A percentile compares a stretch with the other conserved stretches of the same genome.
Evolutionary conservation across 1,139 yeast species (phyloP).

Genomic region (Debaryomyces singareniensis): DNA sequence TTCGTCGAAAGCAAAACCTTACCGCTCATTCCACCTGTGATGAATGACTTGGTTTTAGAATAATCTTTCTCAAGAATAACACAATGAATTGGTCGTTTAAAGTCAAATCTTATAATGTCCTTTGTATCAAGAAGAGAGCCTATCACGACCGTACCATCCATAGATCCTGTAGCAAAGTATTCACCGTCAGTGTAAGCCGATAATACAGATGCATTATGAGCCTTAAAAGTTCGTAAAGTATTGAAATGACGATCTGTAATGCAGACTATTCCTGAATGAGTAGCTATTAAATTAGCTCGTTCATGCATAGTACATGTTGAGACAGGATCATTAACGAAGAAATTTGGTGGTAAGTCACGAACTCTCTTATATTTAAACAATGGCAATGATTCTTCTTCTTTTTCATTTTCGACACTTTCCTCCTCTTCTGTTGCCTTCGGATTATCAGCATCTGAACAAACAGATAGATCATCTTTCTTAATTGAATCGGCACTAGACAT

Average conservation of each 20-base stretch:
- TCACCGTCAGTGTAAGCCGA: conserved; percentile 67
- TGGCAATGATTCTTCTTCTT: conserved; percentile 65
- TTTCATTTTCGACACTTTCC: conserved; percentile 30
- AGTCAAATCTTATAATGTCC: conserved; percentile 71
- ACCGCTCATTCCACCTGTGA: conserved; percentile 91
- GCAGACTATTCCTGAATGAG: conserved; percentile 82
- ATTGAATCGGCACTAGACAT: no score
- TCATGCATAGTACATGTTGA: conserved; percentile 62
- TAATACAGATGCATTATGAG: conserved; percentile 80
- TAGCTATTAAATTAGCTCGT: conserved; percentile 66
- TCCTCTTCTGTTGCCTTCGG: conserved; percentile 1
- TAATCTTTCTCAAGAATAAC: conserved; percentile 77
- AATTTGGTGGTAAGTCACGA: conserved; percentile 54
- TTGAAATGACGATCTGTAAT: conserved; percentile 54
- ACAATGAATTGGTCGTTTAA: conserved; percentile 83
- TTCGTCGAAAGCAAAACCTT: conserved; percentile 66
- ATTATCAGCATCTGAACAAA: background rate
- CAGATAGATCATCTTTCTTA: no score
- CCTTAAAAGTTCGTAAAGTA: conserved; percentile 64
- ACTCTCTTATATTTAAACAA: conserved; percentile 66
- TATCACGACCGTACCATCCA: conserved; percentile 88
- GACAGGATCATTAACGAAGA: conserved; percentile 70
- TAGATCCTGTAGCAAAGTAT: conserved; percentile 78
- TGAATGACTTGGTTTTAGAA: conserved; percentile 51
- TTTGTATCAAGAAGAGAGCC: conserved; percentile 60